These are phyloP conservation scores for Rhododendron kiyosumense DNA, from an alignment of 148 eudicot genomes.

Conservation along the genomic window DNA sequence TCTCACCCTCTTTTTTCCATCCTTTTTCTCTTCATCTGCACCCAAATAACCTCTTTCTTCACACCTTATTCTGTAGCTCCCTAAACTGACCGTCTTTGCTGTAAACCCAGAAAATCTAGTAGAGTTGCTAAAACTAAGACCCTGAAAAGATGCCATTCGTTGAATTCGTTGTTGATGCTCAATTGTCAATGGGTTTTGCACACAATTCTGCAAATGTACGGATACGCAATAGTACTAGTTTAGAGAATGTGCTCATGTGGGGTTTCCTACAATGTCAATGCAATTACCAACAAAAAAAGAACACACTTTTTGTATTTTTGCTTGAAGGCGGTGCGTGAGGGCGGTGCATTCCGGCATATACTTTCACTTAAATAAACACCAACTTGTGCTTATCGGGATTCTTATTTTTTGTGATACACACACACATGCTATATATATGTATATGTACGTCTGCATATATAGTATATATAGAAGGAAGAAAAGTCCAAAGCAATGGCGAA, in stretches of 20 bases:
- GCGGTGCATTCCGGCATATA: not conserved
- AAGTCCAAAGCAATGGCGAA: not conserved
- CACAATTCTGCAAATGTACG: too few species aligned
- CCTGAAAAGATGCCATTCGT: conserved; percentile 3
- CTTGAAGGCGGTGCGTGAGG: not conserved
- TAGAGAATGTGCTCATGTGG: not conserved
- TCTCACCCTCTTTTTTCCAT: not conserved
- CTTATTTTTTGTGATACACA: not conserved
- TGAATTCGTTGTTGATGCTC: not conserved
- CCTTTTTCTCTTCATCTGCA: not conserved
- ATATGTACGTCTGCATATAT: too few species aligned
- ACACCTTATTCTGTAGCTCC: conserved; percentile 2
- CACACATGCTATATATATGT: not conserved
- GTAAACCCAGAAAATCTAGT: not conserved
- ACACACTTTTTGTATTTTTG: not conserved
- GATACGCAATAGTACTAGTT: not conserved
- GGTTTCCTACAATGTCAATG: not conserved
- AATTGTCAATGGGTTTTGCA: not conserved
- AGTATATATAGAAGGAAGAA: not conserved
- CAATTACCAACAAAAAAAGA: not conserved
- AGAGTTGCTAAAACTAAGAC: conserved; percentile 1
- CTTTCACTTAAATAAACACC: not conserved
- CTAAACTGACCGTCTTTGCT: not conserved
- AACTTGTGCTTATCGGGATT: not conserved
- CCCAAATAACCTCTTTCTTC: not conserved